These are phyloP conservation scores for Lactarius sanguifluus DNA, from an alignment of 768 basidiomycete species.

Conservation along the genomic window DNA sequence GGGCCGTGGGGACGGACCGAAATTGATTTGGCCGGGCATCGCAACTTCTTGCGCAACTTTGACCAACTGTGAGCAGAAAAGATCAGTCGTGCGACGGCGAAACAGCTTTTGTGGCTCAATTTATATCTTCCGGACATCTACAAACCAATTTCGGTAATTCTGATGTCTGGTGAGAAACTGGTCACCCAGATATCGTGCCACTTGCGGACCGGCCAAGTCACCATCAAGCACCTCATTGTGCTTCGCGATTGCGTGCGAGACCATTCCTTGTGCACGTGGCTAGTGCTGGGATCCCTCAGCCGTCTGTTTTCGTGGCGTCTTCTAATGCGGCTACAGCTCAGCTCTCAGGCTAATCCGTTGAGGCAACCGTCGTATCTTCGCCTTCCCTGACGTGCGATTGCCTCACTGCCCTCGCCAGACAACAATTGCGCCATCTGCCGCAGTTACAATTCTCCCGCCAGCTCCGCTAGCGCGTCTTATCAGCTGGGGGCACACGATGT, in stretches of 20 bases:
- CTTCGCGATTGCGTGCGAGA: constrained; percentile 4
- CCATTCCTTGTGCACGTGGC: neutral
- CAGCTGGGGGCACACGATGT: neutral
- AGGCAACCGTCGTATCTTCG: neutral
- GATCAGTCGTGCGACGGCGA: too few relatives aligned
- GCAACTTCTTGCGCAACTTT: too few relatives aligned
- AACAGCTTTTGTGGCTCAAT: too few relatives aligned
- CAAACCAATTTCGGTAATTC: neutral
- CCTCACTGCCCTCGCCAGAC: neutral
- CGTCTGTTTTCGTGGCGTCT: neutral
- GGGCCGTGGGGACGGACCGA: neutral
- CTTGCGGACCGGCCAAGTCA: neutral
- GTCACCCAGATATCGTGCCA: neutral
- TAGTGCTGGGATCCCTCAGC: neutral
- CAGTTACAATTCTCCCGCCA: neutral
- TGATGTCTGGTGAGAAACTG: neutral
- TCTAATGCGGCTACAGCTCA: neutral
- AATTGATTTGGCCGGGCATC: neutral
- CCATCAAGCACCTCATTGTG: constrained; percentile 2
- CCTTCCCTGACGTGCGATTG: neutral
- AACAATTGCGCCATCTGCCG: neutral
- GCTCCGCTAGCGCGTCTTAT: neutral
- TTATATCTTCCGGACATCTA: neutral
- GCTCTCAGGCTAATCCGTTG: neutral
- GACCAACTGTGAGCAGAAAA: too few relatives aligned